Base-by-base conservation (phyloP, 805 yeast genomes). In the Ogataea salicorniae region DNA sequence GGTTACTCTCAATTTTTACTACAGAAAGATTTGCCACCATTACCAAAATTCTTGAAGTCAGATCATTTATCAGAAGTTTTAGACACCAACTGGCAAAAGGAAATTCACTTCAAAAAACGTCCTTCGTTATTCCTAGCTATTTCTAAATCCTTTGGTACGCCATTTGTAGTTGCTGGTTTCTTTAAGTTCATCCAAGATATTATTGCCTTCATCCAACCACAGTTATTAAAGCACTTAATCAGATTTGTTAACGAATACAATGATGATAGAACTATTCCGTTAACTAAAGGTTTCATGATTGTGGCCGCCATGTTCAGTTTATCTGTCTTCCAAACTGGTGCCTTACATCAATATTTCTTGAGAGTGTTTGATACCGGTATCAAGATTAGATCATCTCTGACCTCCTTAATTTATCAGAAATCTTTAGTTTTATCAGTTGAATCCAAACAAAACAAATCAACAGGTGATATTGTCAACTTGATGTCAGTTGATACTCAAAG, bases 401-500 rank as follows among this genome's bases (percentile, higher is more conserved):
- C 82, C 3, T 75, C 90, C 1, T 70, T 80, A 16, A 76, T 87
- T 44, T 87, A 87, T 62, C 72, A 80, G 55, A 87, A 87, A 61
- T 72, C 94, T 0, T 63, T 87, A 53, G 78, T 74, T 14, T 69
- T 87, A 50, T 84, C 92, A 1, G 82, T 79, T 55, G 94, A 87
- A 60, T 79, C 88, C 11, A 80, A 81, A 50, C 81, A 79, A 61
- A 68, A 78, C 57, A 80, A 88, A 37, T 79, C 87, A 33, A 87
- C 95, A 5, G 98, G 98, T 61, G 97, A 90, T 63, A 87, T 92
- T 55, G 97, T 91, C 48, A 91, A 91, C 62, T 73, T 91, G 59
- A 89, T 91, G 97, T 83, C 96, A 45, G 96, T 91, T 40, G 98
- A 91, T 69, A 83, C 90, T 3, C 95, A 87, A 68, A 80, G 96